phyloP scores from a whole-genome alignment of 768 basidiomycete genomes.

The Amanita pallidorosea region DNA sequence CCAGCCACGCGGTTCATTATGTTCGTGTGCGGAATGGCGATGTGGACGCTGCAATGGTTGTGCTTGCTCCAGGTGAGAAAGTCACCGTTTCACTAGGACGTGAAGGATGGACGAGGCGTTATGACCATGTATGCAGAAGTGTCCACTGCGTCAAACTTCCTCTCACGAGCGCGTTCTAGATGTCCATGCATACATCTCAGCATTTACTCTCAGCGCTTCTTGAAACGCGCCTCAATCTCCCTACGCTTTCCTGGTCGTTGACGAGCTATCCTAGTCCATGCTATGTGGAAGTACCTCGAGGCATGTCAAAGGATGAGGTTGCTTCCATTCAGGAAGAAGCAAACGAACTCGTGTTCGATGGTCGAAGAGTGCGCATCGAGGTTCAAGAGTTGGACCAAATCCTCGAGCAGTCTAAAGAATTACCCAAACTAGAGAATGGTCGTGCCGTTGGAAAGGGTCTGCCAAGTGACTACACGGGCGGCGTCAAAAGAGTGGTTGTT shows the following conservation, averaged over 20 bases:
- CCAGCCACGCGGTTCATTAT: conserved; percentile 70
- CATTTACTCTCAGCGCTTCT: conserved; percentile 77
- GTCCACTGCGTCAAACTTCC: neutral
- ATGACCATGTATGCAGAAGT: conserved; percentile 52
- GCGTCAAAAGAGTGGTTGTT: conserved; percentile 66
- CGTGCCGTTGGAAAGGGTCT: conserved; percentile 48
- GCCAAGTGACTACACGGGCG: conserved; percentile 66
- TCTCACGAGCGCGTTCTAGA: conserved; percentile 26
- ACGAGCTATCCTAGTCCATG: conserved; percentile 55
- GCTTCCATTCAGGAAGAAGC: conserved; percentile 46
- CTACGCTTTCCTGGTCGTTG: conserved; percentile 78
- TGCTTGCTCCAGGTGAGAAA: conserved; percentile 38
- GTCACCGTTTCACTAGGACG: conserved; percentile 47
- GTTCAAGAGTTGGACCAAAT: conserved; percentile 51
- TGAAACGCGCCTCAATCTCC: conserved; percentile 48
- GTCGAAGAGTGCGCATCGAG: conserved; percentile 58
- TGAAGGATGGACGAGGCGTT: conserved; percentile 51
- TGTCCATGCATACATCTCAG: conserved; percentile 80
- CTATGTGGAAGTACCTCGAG: conserved; percentile 69
- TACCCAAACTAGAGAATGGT: conserved; percentile 30
- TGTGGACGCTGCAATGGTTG: conserved; percentile 30
- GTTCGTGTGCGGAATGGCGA: conserved; percentile 32
- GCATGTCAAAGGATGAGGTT: conserved; percentile 57
- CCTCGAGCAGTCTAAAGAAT: conserved; percentile 17
- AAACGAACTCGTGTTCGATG: conserved; percentile 62